A percentile compares a stretch with the other conserved stretches of the same genome.
Evolutionary conservation across 2,329 filamentous ascomycete genomes (phyloP).

Genomic region (Geosmithia flava): DNA sequence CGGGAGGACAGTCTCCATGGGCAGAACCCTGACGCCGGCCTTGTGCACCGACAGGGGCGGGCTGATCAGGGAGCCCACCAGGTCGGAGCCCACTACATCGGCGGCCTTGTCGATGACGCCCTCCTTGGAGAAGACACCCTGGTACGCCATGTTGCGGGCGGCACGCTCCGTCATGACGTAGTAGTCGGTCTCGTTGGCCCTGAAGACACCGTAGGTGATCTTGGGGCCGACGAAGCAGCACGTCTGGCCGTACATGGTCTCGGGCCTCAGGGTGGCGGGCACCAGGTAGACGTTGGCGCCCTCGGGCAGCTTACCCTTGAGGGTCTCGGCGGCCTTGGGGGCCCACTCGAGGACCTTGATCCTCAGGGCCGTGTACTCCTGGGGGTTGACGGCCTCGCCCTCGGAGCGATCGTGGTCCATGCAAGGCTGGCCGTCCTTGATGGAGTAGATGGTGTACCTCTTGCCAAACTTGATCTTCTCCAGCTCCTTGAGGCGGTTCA

Average conservation of each 20-base stretch:
- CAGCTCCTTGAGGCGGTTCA: slow-evolving; percentile 80
- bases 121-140: slow-evolving; percentile 71
- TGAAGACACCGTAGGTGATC: slow-evolving; percentile 81
- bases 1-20: slow-evolving; percentile 87
- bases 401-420: slow-evolving; percentile 35
- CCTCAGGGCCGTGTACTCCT: slow-evolving; percentile 90
- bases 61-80: slow-evolving; percentile 79
- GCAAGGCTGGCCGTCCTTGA: slow-evolving; percentile 31
- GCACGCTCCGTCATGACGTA: slow-evolving; percentile 78
- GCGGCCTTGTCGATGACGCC: slow-evolving; percentile 63
- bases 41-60: slow-evolving; percentile 82
- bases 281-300: slow-evolving; percentile 78
- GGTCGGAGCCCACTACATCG: slow-evolving; percentile 63
- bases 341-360: slow-evolving; percentile 86
- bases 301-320: slow-evolving; percentile 68
- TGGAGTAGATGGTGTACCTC: slow-evolving; percentile 75
- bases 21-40: slow-evolving; percentile 74
- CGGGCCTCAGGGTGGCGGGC: slow-evolving; percentile 81
- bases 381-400: slow-evolving; percentile 48
- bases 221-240: slow-evolving; percentile 91
- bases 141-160: slow-evolving; percentile 94
- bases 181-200: slow-evolving; percentile 55
- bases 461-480: slow-evolving; percentile 91
- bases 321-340: slow-evolving; percentile 54
- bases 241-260: slow-evolving; percentile 98